Conservation (phyloP, 306 rosid species). For the Vigna angularis region DNA sequence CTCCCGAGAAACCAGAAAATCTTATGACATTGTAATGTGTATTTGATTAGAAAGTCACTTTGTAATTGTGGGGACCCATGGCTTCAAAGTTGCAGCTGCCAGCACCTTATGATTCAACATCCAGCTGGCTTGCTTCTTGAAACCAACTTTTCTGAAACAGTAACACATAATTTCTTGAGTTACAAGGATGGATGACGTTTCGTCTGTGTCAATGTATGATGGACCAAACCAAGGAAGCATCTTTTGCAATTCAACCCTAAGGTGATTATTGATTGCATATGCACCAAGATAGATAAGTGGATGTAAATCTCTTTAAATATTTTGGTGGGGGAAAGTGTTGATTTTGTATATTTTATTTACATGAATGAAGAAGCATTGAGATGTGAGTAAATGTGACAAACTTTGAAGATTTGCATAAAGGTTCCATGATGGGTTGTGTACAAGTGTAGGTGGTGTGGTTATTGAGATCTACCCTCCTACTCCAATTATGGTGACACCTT, state of each 20-base stretch:
- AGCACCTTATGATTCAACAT: slow-evolving; percentile 49
- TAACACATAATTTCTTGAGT: slow-evolving; percentile 45
- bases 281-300: slow-evolving; percentile 29
- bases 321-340: background rate
- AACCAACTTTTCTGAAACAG: slow-evolving; percentile 38
- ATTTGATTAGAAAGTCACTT: slow-evolving; percentile 44
- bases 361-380: slow-evolving; percentile 16
- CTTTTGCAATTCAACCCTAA: slow-evolving; percentile 3
- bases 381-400: slow-evolving; percentile 27
- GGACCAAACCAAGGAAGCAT: slow-evolving; percentile 36
- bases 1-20: background rate
- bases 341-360: slow-evolving; percentile 2
- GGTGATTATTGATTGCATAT: background rate
- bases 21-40: slow-evolving; percentile 3
- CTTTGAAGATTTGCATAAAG: slow-evolving; percentile 5
- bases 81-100: slow-evolving; percentile 39
- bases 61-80: slow-evolving; percentile 46
- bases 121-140: slow-evolving; percentile 57
- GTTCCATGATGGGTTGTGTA: slow-evolving; percentile 39
- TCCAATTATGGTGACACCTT: slow-evolving; percentile 52
- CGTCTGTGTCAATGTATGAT: slow-evolving; percentile 16
- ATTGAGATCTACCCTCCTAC: slow-evolving; percentile 35
- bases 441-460: slow-evolving; percentile 34
- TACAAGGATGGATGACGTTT: slow-evolving; percentile 43
- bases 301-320: slow-evolving; percentile 13